phyloP scores from a whole-genome alignment of 192 early-diverging fungal genomes.

The Podila epicladia region DNA sequence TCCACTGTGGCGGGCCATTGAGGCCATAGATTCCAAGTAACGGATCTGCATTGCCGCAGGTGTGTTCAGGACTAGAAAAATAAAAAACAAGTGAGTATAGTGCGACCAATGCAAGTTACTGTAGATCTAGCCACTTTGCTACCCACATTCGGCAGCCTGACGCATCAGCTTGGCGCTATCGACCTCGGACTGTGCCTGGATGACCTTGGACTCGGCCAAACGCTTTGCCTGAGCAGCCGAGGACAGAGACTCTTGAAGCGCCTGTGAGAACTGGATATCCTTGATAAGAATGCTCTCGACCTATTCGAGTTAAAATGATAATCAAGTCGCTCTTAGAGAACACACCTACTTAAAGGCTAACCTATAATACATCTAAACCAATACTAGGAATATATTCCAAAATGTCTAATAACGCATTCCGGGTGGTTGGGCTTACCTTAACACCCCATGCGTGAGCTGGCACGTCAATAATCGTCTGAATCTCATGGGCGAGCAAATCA shows the following conservation, averaged over 20 bases:
- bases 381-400: not conserved
- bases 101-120: not conserved
- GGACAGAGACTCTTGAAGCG: constrained; percentile 84
- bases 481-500: constrained; percentile 84
- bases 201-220: constrained; percentile 90
- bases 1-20: constrained; percentile 76
- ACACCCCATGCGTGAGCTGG: constrained; percentile 87
- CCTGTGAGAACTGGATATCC: constrained; percentile 78
- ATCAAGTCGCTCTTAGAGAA: not conserved
- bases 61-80: constrained; percentile 72
- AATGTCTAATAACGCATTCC: not conserved
- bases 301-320: no score
- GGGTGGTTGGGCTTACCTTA: constrained; percentile 26
- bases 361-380: not conserved
- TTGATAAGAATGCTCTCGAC: constrained; percentile 89
- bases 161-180: constrained; percentile 92
- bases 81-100: not conserved
- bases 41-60: constrained; percentile 89
- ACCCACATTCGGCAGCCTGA: constrained; percentile 81
- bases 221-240: constrained; percentile 90
- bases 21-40: constrained; percentile 85
- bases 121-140: not conserved
- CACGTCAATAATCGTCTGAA: constrained; percentile 83
- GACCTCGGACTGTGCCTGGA: constrained; percentile 87
- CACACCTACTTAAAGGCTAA: not conserved